phyloP scores from a whole-genome alignment of 192 early-diverging fungal species.

The Coemansia sp. region DNA sequence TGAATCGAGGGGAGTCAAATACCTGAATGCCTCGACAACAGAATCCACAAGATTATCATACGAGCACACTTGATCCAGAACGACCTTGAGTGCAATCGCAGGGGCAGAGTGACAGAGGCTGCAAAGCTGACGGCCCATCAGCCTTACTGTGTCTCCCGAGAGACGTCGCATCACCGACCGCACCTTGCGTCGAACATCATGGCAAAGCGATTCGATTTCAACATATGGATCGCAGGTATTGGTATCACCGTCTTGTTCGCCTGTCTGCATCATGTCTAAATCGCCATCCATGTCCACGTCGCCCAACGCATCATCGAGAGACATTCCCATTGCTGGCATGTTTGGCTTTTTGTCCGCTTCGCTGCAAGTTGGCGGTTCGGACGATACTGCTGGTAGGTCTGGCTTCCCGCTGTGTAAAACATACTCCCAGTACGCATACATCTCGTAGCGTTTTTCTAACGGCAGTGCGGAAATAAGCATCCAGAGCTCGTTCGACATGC shows the following conservation, averaged over 20 bases:
- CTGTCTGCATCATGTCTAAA: background rate
- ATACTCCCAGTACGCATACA: conserved; percentile 39
- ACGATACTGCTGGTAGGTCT: conserved; percentile 14
- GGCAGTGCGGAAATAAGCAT: conserved; percentile 32
- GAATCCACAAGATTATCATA: conserved; percentile 52
- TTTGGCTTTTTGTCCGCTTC: background rate
- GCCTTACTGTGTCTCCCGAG: conserved; percentile 46
- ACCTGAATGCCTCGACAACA: conserved; percentile 51
- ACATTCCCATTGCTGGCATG: conserved; percentile 28
- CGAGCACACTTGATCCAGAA: conserved; percentile 51
- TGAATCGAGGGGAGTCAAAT: conserved; percentile 41
- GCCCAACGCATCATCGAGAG: conserved; percentile 40
- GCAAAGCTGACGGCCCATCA: conserved; percentile 46
- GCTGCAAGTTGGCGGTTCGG: background rate
- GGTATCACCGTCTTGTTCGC: background rate
- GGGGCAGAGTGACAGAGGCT: conserved; percentile 45
- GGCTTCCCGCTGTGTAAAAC: conserved; percentile 30
- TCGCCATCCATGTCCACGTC: conserved; percentile 14
- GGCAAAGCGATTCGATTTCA: conserved; percentile 32
- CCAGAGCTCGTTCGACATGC: conserved; percentile 52
- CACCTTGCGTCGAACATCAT: conserved; percentile 36
- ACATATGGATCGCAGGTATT: conserved; percentile 6
- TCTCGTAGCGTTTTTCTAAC: conserved; percentile 27
- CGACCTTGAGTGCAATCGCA: conserved; percentile 34
- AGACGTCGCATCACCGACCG: conserved; percentile 52